A percentile compares a stretch with the other conserved stretches of the same genome.
Conservation (phyloP, 352 stramenopile species). For the Plasmopara muralis region DNA sequence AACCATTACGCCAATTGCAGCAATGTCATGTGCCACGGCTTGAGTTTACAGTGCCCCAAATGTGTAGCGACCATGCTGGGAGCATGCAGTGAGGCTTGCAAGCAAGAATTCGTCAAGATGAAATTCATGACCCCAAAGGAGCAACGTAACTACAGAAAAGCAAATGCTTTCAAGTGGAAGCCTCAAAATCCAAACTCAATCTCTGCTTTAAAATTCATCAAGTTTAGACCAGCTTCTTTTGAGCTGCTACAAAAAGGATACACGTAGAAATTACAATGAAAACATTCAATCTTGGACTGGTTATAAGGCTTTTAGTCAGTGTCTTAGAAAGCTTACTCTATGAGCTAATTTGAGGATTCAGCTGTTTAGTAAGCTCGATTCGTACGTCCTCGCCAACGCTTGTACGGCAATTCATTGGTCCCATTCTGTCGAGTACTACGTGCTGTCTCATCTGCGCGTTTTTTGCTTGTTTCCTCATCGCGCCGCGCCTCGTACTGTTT, state of each 20-base stretch:
- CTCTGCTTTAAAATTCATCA: slow-evolving; percentile 39
- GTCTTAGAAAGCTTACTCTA: too few relatives aligned
- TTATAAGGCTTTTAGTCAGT: too few relatives aligned
- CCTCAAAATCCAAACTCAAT: slow-evolving; percentile 46
- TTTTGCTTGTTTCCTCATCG: slow-evolving; percentile 54
- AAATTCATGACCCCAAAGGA: slow-evolving; percentile 38
- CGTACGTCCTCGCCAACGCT: slow-evolving; percentile 53
- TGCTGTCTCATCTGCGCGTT: slow-evolving; percentile 21
- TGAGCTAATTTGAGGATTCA: too few relatives aligned
- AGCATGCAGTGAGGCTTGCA: slow-evolving; percentile 47
- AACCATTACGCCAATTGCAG: slow-evolving; percentile 44
- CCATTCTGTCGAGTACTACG: slow-evolving; percentile 23
- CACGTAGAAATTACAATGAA: background rate
- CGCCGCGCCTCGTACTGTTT: slow-evolving; percentile 57
- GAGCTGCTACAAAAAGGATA: slow-evolving; percentile 9
- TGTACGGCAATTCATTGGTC: slow-evolving; percentile 36
- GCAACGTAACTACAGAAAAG: slow-evolving; percentile 51
- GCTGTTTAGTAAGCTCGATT: slow-evolving; percentile 29
- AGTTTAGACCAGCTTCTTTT: slow-evolving; percentile 36
- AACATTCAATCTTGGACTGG: too few relatives aligned
- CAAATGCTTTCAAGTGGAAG: slow-evolving; percentile 46
- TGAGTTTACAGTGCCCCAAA: slow-evolving; percentile 51
- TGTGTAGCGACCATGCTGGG: slow-evolving; percentile 32
- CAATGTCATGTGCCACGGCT: slow-evolving; percentile 52
- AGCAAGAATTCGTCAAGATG: slow-evolving; percentile 53